These are phyloP conservation scores for Tetragonia tetragonoides DNA, from an alignment of 148 eudicot species.

Conservation along the genomic window DNA sequence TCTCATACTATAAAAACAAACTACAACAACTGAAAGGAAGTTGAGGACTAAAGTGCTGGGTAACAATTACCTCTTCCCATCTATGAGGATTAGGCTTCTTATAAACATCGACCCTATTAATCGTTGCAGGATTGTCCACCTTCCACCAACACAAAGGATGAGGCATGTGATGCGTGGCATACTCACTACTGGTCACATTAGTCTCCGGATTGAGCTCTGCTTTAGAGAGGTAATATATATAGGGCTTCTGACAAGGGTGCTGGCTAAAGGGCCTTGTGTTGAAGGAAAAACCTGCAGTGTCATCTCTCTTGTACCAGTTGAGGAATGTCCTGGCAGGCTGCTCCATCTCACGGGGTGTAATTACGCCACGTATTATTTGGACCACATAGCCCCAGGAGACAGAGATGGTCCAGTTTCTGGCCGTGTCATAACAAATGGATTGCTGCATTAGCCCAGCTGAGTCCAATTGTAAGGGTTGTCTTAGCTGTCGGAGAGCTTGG, in stretches of 20 bases:
- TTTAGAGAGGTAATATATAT: constrained; percentile 33
- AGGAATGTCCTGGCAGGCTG: constrained; percentile 42
- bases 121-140: constrained; percentile 19
- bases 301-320: constrained; percentile 40
- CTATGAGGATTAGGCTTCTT: constrained; percentile 47
- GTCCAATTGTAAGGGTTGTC: constrained; percentile 38
- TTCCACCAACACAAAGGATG: constrained; percentile 32
- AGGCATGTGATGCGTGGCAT: constrained; percentile 7
- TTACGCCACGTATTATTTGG: constrained; percentile 37
- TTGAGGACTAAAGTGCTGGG: background rate
- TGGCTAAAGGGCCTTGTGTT: constrained; percentile 33
- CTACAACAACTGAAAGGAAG: background rate
- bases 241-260: constrained; percentile 44
- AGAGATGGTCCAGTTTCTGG: constrained; percentile 51
- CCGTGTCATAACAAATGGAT: constrained; percentile 56
- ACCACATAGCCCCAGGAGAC: constrained; percentile 71
- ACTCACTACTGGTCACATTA: constrained; percentile 31
- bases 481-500: constrained; percentile 37
- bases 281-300: constrained; percentile 31
- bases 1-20: too few species aligned
- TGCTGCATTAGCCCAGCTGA: constrained; percentile 52
- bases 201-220: background rate
- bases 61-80: constrained; percentile 51
- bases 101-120: constrained; percentile 35
- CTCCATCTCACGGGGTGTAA: constrained; percentile 44